Percentiles rank a stretch among this genome's conserved stretches.
Evolutionary conservation across 768 basidiomycete species (phyloP).

Genomic region (Amanita pseudoporphyria): DNA sequence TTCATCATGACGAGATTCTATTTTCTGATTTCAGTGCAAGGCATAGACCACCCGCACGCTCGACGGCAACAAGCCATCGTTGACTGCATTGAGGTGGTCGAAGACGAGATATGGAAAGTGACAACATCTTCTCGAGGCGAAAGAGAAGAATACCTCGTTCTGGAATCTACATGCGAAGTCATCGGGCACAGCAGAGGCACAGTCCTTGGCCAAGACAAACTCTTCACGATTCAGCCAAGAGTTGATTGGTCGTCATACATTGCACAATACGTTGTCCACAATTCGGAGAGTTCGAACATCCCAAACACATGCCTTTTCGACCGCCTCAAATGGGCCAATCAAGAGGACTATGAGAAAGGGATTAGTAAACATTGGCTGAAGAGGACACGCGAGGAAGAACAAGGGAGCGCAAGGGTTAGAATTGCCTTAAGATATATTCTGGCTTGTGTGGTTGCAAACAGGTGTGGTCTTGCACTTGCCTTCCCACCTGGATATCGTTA

Average conservation of each 20-base stretch:
- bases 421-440: slow-evolving; percentile 59
- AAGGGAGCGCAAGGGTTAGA: slow-evolving; percentile 29
- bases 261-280: slow-evolving; percentile 9
- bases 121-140: slow-evolving; percentile 17
- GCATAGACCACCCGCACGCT: slow-evolving; percentile 17
- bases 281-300: neutral
- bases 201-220: neutral
- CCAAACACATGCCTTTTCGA: slow-evolving; percentile 22
- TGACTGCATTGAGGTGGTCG: slow-evolving; percentile 42
- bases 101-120: slow-evolving; percentile 54
- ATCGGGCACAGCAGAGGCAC: slow-evolving; percentile 31
- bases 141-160: slow-evolving; percentile 38
- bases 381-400: slow-evolving; percentile 33
- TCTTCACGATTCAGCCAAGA: slow-evolving; percentile 23
- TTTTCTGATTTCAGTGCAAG: slow-evolving; percentile 49
- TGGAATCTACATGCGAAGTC: slow-evolving; percentile 69
- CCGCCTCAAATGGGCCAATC: slow-evolving; percentile 53
- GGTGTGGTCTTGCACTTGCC: slow-evolving; percentile 27
- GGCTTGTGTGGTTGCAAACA: slow-evolving; percentile 65
- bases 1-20: slow-evolving; percentile 56
- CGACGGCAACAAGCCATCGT: slow-evolving; percentile 27
- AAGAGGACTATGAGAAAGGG: slow-evolving; percentile 60
- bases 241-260: slow-evolving; percentile 64
- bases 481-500: slow-evolving; percentile 3
- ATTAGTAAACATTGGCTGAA: slow-evolving; percentile 60